Evolutionary conservation across 169 alveolate genomes (phyloP).

Genomic region (Plasmodium yoelii): DNA sequence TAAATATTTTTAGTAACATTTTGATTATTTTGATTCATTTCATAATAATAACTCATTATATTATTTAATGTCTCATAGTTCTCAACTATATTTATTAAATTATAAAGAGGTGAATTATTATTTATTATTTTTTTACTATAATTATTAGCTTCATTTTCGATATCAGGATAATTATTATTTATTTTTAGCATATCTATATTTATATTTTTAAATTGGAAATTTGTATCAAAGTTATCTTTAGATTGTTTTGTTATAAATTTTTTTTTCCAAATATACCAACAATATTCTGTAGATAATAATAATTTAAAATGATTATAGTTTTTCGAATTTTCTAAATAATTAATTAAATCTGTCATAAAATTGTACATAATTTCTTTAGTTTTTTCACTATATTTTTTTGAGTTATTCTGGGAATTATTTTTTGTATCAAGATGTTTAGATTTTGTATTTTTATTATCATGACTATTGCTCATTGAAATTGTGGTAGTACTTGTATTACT

Average conservation of each 20-base stretch:
- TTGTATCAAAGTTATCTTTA: conserved; percentile 2
- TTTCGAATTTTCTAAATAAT: conserved; percentile 8
- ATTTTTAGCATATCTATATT: background rate
- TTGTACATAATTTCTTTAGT: conserved; percentile 10
- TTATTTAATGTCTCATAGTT: conserved; percentile 27
- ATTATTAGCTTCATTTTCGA: background rate
- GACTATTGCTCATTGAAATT: background rate
- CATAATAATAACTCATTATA: conserved; percentile 40
- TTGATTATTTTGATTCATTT: conserved; percentile 12
- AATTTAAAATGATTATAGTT: background rate
- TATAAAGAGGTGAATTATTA: conserved; percentile 22
- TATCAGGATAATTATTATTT: too few species aligned
- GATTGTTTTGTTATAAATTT: conserved; percentile 11
- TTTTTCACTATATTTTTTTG: conserved; percentile 7
- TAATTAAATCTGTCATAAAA: conserved; percentile 26
- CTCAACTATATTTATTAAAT: conserved; percentile 14
- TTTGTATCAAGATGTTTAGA: background rate
- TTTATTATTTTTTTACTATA: background rate
- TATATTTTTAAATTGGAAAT: conserved; percentile 14
- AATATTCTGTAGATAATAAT: conserved; percentile 18
- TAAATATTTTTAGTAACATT: conserved; percentile 20
- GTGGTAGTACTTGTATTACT: background rate
- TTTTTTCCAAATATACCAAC: conserved; percentile 64
- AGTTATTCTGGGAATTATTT: background rate
- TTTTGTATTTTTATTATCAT: background rate